Base-by-base conservation (phyloP, 192 early-diverging fungal species). In the Gigaspora rosea region DNA sequence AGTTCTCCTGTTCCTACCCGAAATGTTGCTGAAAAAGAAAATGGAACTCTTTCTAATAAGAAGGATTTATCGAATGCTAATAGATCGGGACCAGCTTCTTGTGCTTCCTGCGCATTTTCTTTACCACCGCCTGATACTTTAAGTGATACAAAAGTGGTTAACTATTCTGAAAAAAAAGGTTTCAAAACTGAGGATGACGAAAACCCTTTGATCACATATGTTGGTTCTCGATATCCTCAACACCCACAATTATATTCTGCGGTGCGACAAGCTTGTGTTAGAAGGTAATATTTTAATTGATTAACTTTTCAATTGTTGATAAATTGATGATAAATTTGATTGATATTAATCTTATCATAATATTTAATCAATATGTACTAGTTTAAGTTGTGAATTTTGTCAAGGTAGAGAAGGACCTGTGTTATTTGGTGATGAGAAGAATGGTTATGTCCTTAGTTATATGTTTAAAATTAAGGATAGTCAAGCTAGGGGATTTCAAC, bases 381-480 rank as follows among this genome's bases (percentile, higher is more conserved):
- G 90, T 50, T 80, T 91, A 35, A 91, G 88, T 69, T 80, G 84
- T 52, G 90, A 91, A 51, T 89, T 89, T 16, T 89, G 87, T 64
- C 89, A 86, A 49, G 89, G 90, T 15, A 79, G 85, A 54, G 90
- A 91, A 68, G 90, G 90, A 1, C 85, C 90, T 1, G 87, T 91
- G 11, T 82, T 91, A 73, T 91, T 91, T 89, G 90, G 90, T 33
- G 90, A 91, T 73, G 88, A 90, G 27, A 79, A 84, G 49, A 88
- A 88, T 71, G 90, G 90, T 27, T 90, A 90, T 83, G 88, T 89
- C n/a, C 84, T 91, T 75, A 87, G 85, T 33, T 91, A 91, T 77
- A 90, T 91, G 84, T 91, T 91, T 81, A 91, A 88, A 65, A 79
- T 91, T 59, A 81, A 83, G 16, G 90, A 91, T 79, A 86, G 81